Conservation (phyloP, 1,284 basidiomycete genomes). For the Irpex lacteus region DNA sequence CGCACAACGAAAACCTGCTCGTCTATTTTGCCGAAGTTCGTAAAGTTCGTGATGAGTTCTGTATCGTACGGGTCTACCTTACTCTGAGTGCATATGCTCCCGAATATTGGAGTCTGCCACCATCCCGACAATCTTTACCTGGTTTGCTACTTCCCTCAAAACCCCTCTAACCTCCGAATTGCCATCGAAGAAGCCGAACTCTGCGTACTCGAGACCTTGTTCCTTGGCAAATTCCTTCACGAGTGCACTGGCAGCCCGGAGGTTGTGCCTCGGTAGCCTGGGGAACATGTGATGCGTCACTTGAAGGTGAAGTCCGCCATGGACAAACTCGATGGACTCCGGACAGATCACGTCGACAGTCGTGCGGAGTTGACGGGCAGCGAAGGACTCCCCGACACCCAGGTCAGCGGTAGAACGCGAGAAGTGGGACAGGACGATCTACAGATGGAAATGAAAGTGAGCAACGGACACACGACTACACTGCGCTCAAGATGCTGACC, state of each 20-base stretch:
- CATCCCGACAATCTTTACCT: constrained; percentile 70
- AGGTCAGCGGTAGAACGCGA: constrained; percentile 93
- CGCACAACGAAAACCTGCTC: neutral
- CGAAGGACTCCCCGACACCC: constrained; percentile 89
- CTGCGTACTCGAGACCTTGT: constrained; percentile 83
- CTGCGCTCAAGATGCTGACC: constrained; percentile 35
- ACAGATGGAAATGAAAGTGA: constrained; percentile 8
- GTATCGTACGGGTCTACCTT: neutral
- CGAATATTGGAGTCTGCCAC: constrained; percentile 68
- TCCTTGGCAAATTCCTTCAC: constrained; percentile 87
- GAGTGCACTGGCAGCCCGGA: constrained; percentile 75
- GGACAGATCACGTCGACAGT: constrained; percentile 95
- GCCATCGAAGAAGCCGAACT: constrained; percentile 87
- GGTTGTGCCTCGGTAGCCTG: constrained; percentile 91
- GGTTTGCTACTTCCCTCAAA: constrained; percentile 77
- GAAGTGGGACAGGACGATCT: constrained; percentile 99
- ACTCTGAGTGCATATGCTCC: constrained; percentile 29
- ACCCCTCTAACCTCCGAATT: constrained; percentile 79
- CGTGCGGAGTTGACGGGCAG: constrained; percentile 91
- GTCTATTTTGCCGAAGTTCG: neutral
- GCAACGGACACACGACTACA: neutral
- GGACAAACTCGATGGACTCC: constrained; percentile 81
- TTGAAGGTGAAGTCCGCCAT: constrained; percentile 93
- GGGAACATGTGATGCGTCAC: constrained; percentile 98
- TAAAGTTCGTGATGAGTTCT: neutral